phyloP scores from a whole-genome alignment of 2,329 filamentous ascomycete genomes.

The Colletotrichum salicis region DNA sequence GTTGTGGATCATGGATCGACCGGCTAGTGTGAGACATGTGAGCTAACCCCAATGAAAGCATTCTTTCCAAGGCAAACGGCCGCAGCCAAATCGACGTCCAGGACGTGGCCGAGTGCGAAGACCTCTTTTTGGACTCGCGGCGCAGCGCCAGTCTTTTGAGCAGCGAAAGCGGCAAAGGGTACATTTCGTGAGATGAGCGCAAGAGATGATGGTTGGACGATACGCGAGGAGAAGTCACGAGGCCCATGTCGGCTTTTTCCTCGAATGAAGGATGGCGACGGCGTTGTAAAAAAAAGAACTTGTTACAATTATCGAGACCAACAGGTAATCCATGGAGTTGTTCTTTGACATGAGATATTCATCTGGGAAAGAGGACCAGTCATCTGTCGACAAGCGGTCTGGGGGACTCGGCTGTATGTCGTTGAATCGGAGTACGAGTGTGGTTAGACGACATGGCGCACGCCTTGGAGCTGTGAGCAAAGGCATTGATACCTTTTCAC shows the following conservation, averaged over 20 bases:
- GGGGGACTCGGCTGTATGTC: conserved; percentile 1
- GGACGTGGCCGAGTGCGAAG: conserved; percentile 84
- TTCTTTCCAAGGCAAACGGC: conserved; percentile 87
- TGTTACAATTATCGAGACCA: conserved; percentile 31
- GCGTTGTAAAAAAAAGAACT: conserved; percentile 37
- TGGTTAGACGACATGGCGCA: conserved; percentile 2
- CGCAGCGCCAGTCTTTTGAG: conserved; percentile 78
- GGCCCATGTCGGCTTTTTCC: conserved; percentile 10
- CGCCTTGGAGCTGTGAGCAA: background rate
- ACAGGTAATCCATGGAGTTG: conserved; percentile 24
- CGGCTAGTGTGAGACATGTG: conserved; percentile 43
- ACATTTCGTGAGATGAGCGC: conserved; percentile 64
- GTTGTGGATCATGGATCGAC: conserved; percentile 24
- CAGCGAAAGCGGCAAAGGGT: conserved; percentile 71
- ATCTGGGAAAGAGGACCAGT: background rate
- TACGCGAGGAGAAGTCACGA: conserved; percentile 11
- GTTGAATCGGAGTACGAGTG: conserved; percentile 13
- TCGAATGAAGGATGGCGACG: conserved; percentile 26
- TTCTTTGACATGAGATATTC: background rate
- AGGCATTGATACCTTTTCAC: background rate
- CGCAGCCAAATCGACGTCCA: conserved; percentile 79
- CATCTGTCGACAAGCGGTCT: background rate
- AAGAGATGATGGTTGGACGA: conserved; percentile 28
- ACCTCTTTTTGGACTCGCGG: conserved; percentile 84
- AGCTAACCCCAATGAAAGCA: conserved; percentile 62